A percentile compares a stretch with the other conserved stretches of the same genome.
phyloP scores from a whole-genome alignment of 2,329 filamentous ascomycete species.

The Talaromyces sp. region DNA sequence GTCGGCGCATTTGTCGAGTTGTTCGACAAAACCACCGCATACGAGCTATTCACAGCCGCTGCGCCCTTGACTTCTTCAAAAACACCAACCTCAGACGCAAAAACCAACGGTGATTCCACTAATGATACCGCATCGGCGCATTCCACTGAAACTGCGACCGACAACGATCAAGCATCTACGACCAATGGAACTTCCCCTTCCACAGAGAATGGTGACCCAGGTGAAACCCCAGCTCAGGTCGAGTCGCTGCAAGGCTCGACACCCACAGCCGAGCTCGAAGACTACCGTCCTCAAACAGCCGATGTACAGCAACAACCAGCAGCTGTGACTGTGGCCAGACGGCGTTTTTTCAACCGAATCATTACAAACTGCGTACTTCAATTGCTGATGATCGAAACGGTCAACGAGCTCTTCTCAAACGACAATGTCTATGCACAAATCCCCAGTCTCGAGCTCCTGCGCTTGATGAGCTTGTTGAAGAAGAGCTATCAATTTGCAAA shows the following conservation, averaged over 20 bases:
- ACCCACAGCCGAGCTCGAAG: conserved; percentile 60
- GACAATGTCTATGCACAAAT: conserved; percentile 92
- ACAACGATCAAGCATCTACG: conserved; percentile 22
- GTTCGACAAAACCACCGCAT: conserved; percentile 89
- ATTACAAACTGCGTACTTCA: conserved; percentile 98
- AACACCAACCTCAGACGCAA: conserved; percentile 15
- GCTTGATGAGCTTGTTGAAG: conserved; percentile 90
- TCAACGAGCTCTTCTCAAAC: conserved; percentile 97
- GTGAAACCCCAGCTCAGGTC: conserved; percentile 1
- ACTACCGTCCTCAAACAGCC: conserved; percentile 69
- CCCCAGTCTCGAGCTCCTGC: conserved; percentile 79
- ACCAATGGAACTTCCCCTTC: conserved; percentile 24
- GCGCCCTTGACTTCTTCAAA: conserved; percentile 41
- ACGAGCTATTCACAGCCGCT: conserved; percentile 88
- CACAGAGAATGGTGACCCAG: conserved; percentile 27
- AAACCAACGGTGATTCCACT: conserved; percentile 25
- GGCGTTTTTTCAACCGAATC: conserved; percentile 97
- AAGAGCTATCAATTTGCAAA: conserved; percentile 96
- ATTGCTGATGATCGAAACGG: conserved; percentile 98
- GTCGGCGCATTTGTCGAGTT: conserved; percentile 94
- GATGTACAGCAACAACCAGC: conserved; percentile 80
- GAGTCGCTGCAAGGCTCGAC: conserved; percentile 12
- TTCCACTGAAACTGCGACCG: conserved; percentile 16
- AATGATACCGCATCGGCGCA: conserved; percentile 22
- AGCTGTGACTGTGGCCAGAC: conserved; percentile 84